phyloP scores from a whole-genome alignment of 805 yeast genomes.

The Scheffersomyces amazonensis region DNA sequence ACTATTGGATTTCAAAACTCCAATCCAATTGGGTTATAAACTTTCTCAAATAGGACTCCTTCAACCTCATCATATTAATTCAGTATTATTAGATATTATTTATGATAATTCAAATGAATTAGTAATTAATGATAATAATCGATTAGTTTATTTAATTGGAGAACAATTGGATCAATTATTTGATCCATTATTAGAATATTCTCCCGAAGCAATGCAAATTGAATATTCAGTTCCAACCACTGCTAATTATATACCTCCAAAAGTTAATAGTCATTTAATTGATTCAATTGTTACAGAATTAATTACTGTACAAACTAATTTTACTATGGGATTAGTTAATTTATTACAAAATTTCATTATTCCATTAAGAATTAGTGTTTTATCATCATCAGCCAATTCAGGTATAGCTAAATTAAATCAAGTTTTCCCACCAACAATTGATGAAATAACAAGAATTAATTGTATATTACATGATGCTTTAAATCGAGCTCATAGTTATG shows the following conservation, averaged over 20 bases:
- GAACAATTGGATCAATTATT: constrained; percentile 84
- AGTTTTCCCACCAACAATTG: constrained; percentile 92
- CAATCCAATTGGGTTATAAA: constrained; percentile 54
- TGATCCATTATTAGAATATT: constrained; percentile 86
- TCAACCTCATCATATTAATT: constrained; percentile 46
- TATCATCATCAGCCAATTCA: constrained; percentile 50
- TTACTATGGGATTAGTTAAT: constrained; percentile 67
- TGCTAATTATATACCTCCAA: constrained; percentile 10
- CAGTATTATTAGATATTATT: constrained; percentile 69
- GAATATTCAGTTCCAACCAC: constrained; percentile 60
- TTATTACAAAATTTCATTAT: constrained; percentile 76
- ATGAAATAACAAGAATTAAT: constrained; percentile 87
- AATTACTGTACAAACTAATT: constrained; percentile 67
- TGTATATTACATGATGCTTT: constrained; percentile 79
- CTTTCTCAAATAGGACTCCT: constrained; percentile 58
- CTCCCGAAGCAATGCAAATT: constrained; percentile 82
- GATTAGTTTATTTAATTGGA: constrained; percentile 73
- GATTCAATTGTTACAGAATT: constrained; percentile 64
- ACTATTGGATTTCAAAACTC: constrained; percentile 49
- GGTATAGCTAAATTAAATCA: constrained; percentile 69
- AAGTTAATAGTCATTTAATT: constrained; percentile 28
- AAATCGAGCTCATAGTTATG: constrained; percentile 61
- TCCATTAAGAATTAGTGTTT: constrained; percentile 69
- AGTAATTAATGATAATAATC: constrained; percentile 66
- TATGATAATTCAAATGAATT: constrained; percentile 48